Evolutionary conservation across 495 filamentous ascomycete species (phyloP).

Genomic region (Patellaria atrata): DNA sequence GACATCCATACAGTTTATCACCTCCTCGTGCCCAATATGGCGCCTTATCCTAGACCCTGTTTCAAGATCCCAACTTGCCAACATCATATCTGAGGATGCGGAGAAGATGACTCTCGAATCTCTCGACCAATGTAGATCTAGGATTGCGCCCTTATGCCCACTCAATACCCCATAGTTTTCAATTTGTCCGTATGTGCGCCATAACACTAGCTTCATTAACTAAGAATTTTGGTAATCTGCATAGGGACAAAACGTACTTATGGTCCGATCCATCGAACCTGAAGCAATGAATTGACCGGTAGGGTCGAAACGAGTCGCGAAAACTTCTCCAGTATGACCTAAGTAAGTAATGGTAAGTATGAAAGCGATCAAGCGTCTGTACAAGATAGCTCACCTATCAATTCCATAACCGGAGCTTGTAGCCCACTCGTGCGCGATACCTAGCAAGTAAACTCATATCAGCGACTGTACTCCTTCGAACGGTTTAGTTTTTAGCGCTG

Average conservation of each 20-base stretch:
- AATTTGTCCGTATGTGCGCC: slow-evolving; percentile 82
- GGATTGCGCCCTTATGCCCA: slow-evolving; percentile 78
- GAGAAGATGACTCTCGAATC: slow-evolving; percentile 85
- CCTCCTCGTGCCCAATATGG: slow-evolving; percentile 85
- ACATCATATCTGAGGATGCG: slow-evolving; percentile 78
- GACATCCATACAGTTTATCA: slow-evolving; percentile 80
- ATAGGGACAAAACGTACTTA: slow-evolving; percentile 42
- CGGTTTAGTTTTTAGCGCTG: slow-evolving; percentile 14
- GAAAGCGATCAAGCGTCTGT: neutral
- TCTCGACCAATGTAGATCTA: slow-evolving; percentile 93
- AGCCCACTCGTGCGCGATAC: slow-evolving; percentile 70
- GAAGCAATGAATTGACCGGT: slow-evolving; percentile 81
- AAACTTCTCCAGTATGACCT: slow-evolving; percentile 70
- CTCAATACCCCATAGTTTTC: slow-evolving; percentile 81
- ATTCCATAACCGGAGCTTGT: slow-evolving; percentile 88
- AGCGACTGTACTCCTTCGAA: slow-evolving; percentile 14
- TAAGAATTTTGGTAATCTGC: neutral
- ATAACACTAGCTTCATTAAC: slow-evolving; percentile 50
- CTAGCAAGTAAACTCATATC: slow-evolving; percentile 33
- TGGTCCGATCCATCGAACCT: slow-evolving; percentile 85
- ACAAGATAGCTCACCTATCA: slow-evolving; percentile 46
- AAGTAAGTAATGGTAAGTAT: neutral
- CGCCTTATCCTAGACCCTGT: slow-evolving; percentile 75
- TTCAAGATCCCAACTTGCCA: slow-evolving; percentile 91
- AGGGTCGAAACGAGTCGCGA: slow-evolving; percentile 80